phyloP scores from a whole-genome alignment of 2,329 filamentous ascomycete species.

The Talaromyces sp. region DNA sequence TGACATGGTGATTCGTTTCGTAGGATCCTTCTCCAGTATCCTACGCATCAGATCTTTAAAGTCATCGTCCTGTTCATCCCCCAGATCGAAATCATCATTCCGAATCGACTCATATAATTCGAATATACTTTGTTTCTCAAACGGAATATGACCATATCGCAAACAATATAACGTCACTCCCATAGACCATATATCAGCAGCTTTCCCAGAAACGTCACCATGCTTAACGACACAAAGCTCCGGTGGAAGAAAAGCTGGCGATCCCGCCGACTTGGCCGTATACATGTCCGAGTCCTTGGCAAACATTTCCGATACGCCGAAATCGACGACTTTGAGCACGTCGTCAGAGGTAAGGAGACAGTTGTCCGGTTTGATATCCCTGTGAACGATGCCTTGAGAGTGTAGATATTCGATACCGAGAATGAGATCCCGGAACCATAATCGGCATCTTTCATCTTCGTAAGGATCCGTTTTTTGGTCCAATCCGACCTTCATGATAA shows the following conservation, averaged over 20 bases:
- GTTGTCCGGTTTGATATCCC: constrained; percentile 98
- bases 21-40: constrained; percentile 80
- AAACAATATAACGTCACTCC: constrained; percentile 92
- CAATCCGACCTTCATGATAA: constrained; percentile 93
- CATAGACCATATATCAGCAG: constrained; percentile 98
- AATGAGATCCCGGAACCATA: constrained; percentile 93
- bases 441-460: constrained; percentile 73
- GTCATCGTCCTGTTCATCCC: constrained; percentile 60
- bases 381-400: constrained; percentile 88
- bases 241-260: constrained; percentile 88
- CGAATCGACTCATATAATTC: constrained; percentile 90
- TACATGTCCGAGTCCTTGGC: constrained; percentile 83
- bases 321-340: constrained; percentile 95
- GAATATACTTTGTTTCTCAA: constrained; percentile 72
- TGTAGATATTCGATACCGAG: constrained; percentile 95
- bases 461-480: constrained; percentile 80
- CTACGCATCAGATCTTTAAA: constrained; percentile 71
- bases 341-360: constrained; percentile 85
- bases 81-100: constrained; percentile 61
- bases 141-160: constrained; percentile 82
- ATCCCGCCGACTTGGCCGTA: constrained; percentile 88
- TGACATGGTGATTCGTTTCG: constrained; percentile 76
- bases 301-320: constrained; percentile 99
- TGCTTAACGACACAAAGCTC: constrained; percentile 86
- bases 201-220: constrained; percentile 80